phyloP scores from a whole-genome alignment of 208 protist species.

The Crithidia sp. region DNA sequence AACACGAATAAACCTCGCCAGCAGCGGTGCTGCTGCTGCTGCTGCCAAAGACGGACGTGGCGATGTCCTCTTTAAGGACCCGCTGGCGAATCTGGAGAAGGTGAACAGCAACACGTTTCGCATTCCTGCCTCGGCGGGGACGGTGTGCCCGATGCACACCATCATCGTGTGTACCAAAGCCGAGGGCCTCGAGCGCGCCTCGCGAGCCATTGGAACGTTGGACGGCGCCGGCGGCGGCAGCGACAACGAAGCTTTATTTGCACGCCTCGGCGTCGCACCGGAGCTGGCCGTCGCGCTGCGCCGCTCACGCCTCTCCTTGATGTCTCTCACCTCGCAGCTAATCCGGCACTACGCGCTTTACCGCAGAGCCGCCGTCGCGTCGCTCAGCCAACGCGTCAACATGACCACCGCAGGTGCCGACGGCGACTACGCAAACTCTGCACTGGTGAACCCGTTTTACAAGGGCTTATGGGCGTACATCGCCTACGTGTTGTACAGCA shows the following conservation, averaged over 20 bases:
- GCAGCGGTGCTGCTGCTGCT: background rate
- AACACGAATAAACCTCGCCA: constrained; percentile 21
- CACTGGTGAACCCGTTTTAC: constrained; percentile 78
- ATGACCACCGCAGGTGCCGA: constrained; percentile 43
- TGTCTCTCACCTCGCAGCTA: constrained; percentile 71
- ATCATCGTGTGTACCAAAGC: constrained; percentile 81
- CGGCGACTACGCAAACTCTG: constrained; percentile 30
- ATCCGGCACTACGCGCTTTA: constrained; percentile 75
- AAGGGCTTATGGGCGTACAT: constrained; percentile 61
- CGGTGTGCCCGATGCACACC: constrained; percentile 53
- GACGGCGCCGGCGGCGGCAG: constrained; percentile 14
- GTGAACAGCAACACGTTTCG: constrained; percentile 38
- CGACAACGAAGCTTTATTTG: constrained; percentile 44
- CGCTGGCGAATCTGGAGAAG: constrained; percentile 32
- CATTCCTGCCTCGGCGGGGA: constrained; percentile 32
- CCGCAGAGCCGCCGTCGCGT: constrained; percentile 59
- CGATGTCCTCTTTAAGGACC: constrained; percentile 26
- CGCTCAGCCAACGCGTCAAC: constrained; percentile 64
- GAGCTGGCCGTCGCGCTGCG: constrained; percentile 41
- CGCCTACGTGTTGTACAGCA: constrained; percentile 24
- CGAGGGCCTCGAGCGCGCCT: constrained; percentile 61
- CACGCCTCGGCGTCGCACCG: constrained; percentile 23
- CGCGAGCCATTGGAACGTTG: constrained; percentile 31
- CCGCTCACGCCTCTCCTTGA: constrained; percentile 45
- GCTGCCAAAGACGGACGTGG: background rate